These are phyloP conservation scores for Hirschfeldia incana DNA, from an alignment of 345 rosid genomes.

Conservation along the genomic window DNA sequence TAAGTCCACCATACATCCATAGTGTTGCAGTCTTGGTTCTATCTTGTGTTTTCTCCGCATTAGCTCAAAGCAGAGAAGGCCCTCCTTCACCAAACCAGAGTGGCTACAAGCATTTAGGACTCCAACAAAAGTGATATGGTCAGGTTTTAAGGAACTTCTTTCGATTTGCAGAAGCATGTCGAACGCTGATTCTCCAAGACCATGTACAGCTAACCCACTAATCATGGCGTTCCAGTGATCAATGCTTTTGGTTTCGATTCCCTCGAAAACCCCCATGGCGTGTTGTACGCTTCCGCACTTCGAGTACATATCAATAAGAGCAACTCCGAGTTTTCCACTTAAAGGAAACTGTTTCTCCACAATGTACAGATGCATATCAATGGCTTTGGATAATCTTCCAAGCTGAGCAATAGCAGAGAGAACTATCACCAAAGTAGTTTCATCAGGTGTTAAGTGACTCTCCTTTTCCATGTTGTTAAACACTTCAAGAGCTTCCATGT, in stretches of 20 bases:
- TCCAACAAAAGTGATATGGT: constrained; percentile 55
- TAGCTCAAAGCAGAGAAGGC: constrained; percentile 52
- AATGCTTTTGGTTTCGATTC: constrained; percentile 42
- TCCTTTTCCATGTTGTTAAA: constrained; percentile 48
- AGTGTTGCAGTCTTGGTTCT: constrained; percentile 58
- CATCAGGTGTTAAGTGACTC: constrained; percentile 49
- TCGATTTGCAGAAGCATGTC: constrained; percentile 43
- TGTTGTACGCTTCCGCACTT: constrained; percentile 58
- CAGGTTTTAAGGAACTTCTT: constrained; percentile 45
- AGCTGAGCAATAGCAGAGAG: constrained; percentile 59
- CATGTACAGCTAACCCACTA: constrained; percentile 60
- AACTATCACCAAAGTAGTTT: constrained; percentile 47
- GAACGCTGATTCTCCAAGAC: constrained; percentile 53
- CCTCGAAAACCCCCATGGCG: constrained; percentile 47
- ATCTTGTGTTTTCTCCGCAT: constrained; percentile 52
- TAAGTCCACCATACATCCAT: constrained; percentile 59
- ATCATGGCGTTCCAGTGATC: constrained; percentile 68
- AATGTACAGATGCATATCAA: constrained; percentile 48
- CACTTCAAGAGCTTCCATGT: constrained; percentile 52
- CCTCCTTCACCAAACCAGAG: constrained; percentile 61
- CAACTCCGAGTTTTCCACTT: constrained; percentile 55
- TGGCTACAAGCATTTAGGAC: constrained; percentile 65
- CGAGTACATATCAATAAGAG: constrained; percentile 58
- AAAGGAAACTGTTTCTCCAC: constrained; percentile 37
- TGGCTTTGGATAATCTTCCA: constrained; percentile 50